Evolutionary conservation across 768 basidiomycete genomes (phyloP), one percentile per base, ranked within the genome.

Genomic region (Coprinopsis sp.): DNA sequence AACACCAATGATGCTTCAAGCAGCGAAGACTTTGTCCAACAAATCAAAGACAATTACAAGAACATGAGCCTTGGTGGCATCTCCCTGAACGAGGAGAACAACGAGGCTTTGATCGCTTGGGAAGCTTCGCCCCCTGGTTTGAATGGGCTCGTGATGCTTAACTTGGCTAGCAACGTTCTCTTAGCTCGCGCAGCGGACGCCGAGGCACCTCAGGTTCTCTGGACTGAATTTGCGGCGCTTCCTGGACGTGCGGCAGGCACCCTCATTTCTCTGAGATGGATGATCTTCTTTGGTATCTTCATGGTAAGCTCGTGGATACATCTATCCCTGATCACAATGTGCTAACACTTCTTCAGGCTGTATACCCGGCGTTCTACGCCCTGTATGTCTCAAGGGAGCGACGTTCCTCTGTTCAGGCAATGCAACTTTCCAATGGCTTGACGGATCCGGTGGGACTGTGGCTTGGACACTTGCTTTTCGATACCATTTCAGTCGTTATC

Each of bases 281-380:
- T 81, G 14, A 77, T 74, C 5, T 90, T 89, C 66, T 89, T 83
- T 59, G 81, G 79, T 18, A 81, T 78, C 27, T 71, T 75, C 1
- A 84, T 88, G 83, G 86, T 86, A 48, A 31, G 75, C 58, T 31
- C 19, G 44, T n/a, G 2, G 36, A 10, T 44, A 16, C 8, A 37
- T 11, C 23, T 16, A 46, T 31, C 23, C 43, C 14, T 37, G n/a
- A 18, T 43, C n/a, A 50, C 29, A 10, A 18, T n/a, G 14, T n/a
- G 33, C 25, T 29, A 13, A 14, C 19, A 7, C 19, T 24, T 39
- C 34, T 51, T 12, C 45, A 87, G 84, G 71, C 83, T 10, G 81
- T 87, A 1, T 90, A 77, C 57, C 85, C 88, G n/a, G 87, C 87
- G 3, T 91, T 91, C 66, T 88, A 80, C 54, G 75, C 84, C 8